Base-by-base conservation (phyloP, 352 stramenopile genomes). In the Phytopythium aichiense region DNA sequence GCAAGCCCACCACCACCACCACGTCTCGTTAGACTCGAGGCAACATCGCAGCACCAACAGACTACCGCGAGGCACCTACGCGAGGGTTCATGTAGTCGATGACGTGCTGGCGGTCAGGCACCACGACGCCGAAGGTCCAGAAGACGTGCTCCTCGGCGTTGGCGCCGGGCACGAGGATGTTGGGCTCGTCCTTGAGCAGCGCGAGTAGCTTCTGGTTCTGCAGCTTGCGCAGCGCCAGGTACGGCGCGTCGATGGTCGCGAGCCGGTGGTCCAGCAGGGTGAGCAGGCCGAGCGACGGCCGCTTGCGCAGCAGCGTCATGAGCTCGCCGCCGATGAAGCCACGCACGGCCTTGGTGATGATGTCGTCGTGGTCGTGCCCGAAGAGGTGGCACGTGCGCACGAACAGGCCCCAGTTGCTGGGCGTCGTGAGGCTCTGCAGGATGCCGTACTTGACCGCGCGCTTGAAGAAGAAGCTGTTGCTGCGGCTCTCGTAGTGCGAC, bases 311-410 rank as follows among this genome's bases (percentile, higher is more conserved):
- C 16, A 89, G 65, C 38, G 78, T 83, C 45, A 95, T 79, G 30
- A 95, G 66, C 30, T 95, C 86, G 11, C 79, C 77, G 13, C 86
- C 86, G 35, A 73, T 82, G 60, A 95, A 95, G 40, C 86, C 86
- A 35, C 86, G 84, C 64, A 91, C 90, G 40, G 83, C 83, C 2
- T 77, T 79, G 18, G 85, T 92, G 59, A 95, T 91, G 18, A 95
- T 67, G 59, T 87, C 77, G 64, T 93, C 80, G 46, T 92, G 81
- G 57, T 91, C 71, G 7, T 81, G 78, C 52, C 79, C 80, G 62
- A 91, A 56, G 4, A 73, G 67, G 4, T 66, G 72, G 57, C 81
- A 89, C 7, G 69, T 74, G 46, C 90, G 78, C 22, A 93, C 72
- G 37, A 90, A 83, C n/a, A 93, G 53, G 0, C 84, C 84, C 61